phyloP scores from a whole-genome alignment of 2,329 filamentous ascomycete genomes.

The Fusarium udum region DNA sequence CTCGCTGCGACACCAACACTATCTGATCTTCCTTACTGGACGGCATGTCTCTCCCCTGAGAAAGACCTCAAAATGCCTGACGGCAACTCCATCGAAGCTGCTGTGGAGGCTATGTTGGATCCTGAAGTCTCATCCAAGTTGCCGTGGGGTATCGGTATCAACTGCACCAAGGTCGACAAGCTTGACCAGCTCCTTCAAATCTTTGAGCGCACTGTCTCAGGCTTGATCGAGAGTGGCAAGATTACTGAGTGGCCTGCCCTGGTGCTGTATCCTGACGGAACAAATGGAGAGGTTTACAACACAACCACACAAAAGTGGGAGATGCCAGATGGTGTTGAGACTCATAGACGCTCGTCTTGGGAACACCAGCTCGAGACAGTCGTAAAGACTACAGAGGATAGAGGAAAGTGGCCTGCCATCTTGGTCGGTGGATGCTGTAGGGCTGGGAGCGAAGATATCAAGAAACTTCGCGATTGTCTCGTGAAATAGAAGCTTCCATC shows the following conservation, averaged over 20 bases:
- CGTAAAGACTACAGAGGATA: constrained; percentile 49
- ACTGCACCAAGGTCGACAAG: constrained; percentile 74
- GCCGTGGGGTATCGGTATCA: constrained; percentile 73
- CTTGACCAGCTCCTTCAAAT: constrained; percentile 63
- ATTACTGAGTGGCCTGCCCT: constrained; percentile 59
- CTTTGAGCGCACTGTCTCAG: constrained; percentile 60
- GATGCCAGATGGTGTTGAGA: constrained; percentile 43
- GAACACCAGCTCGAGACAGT: constrained; percentile 55
- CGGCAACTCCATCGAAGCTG: constrained; percentile 54
- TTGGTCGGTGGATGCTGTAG: constrained; percentile 66
- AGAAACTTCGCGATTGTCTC: constrained; percentile 42
- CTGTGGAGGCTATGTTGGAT: constrained; percentile 52
- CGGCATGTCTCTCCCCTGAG: constrained; percentile 69
- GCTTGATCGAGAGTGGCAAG: constrained; percentile 49
- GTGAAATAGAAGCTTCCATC: constrained; percentile 1
- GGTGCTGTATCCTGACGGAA: constrained; percentile 75
- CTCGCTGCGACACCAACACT: constrained; percentile 44
- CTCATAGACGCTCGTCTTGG: constrained; percentile 51
- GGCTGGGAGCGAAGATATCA: constrained; percentile 51
- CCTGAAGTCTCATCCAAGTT: constrained; percentile 31
- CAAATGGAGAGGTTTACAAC: constrained; percentile 74
- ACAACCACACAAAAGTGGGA: constrained; percentile 70
- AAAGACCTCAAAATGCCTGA: constrained; percentile 65
- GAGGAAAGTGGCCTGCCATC: constrained; percentile 56
- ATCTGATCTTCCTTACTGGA: constrained; percentile 62